These are phyloP conservation scores for Dacryopinax spathularia DNA, from an alignment of 768 basidiomycete species.

Conservation along the genomic window DNA sequence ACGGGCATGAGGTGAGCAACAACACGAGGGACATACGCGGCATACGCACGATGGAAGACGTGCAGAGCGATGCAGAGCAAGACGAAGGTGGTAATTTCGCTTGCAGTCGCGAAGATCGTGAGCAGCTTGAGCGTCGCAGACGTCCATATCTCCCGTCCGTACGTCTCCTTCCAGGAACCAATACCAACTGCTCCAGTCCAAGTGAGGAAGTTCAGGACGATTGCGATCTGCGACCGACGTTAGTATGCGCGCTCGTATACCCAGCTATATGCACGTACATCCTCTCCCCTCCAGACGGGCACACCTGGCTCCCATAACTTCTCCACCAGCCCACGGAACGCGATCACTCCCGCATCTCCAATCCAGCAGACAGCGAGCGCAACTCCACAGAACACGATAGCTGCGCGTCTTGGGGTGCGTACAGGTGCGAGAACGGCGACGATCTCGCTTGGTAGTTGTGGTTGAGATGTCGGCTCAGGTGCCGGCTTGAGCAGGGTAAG, in stretches of 20 bases:
- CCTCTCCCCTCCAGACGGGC: conserved; percentile 11
- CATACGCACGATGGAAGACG: conserved; percentile 24
- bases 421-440: conserved; percentile 63
- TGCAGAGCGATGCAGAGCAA: conserved; percentile 33
- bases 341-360: conserved; percentile 60
- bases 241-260: conserved; percentile 20
- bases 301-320: conserved; percentile 41
- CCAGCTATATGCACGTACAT: conserved; percentile 19
- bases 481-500: conserved; percentile 9
- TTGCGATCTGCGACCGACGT: conserved; percentile 52
- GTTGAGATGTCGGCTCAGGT: conserved; percentile 15
- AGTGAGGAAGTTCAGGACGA: conserved; percentile 59
- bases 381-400: conserved; percentile 59
- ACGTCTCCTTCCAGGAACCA: conserved; percentile 40
- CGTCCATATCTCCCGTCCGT: conserved; percentile 27
- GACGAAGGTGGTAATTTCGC: conserved; percentile 48
- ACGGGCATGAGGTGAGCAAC: conserved; percentile 2
- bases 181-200: conserved; percentile 66
- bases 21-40: conserved; percentile 7
- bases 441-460: conserved; percentile 35
- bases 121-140: conserved; percentile 32
- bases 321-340: conserved; percentile 47
- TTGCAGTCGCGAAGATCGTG: conserved; percentile 36
- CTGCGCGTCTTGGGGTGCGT: conserved; percentile 55
- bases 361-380: conserved; percentile 60